Conservation (phyloP, 495 filamentous ascomycete genomes). For the Letharia lupina region DNA sequence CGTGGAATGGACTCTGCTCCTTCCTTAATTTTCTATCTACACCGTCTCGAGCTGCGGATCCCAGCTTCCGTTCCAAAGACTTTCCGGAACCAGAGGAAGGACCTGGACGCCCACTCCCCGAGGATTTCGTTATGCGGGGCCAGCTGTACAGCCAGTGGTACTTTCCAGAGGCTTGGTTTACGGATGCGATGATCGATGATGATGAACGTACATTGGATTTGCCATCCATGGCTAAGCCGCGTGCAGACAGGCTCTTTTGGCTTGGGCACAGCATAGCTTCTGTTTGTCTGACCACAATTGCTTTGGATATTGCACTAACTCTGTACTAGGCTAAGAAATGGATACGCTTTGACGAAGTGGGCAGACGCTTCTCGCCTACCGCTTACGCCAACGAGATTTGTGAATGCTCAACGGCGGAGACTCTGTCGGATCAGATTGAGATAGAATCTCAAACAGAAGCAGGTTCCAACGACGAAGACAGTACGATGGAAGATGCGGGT, state of each 20-base stretch:
- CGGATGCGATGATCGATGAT: slow-evolving; percentile 59
- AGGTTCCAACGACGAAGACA: slow-evolving; percentile 3
- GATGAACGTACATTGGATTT: slow-evolving; percentile 68
- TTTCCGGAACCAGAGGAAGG: slow-evolving; percentile 50
- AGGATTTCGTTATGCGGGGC: slow-evolving; percentile 76
- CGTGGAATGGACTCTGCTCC: slow-evolving; percentile 55
- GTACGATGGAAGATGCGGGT: slow-evolving; percentile 14
- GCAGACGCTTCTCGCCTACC: slow-evolving; percentile 1
- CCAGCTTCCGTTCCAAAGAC: slow-evolving; percentile 40
- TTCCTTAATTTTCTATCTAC: slow-evolving; percentile 58
- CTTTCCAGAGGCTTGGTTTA: slow-evolving; percentile 64
- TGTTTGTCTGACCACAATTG: slow-evolving; percentile 29
- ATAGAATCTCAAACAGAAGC: not conserved
- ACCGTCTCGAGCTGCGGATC: slow-evolving; percentile 34
- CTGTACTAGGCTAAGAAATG: slow-evolving; percentile 5
- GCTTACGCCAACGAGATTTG: not conserved
- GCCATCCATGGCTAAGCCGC: slow-evolving; percentile 51
- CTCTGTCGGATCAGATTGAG: slow-evolving; percentile 1
- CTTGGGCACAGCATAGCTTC: slow-evolving; percentile 53
- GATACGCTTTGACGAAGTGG: slow-evolving; percentile 6
- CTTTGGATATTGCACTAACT: not conserved
- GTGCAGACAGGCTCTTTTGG: slow-evolving; percentile 70
- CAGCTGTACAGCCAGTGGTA: slow-evolving; percentile 52
- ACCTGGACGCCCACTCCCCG: slow-evolving; percentile 56
- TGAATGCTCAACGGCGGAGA: not conserved